Base-by-base conservation (phyloP, 192 early-diverging fungal species). In the Entrophospora sp. region DNA sequence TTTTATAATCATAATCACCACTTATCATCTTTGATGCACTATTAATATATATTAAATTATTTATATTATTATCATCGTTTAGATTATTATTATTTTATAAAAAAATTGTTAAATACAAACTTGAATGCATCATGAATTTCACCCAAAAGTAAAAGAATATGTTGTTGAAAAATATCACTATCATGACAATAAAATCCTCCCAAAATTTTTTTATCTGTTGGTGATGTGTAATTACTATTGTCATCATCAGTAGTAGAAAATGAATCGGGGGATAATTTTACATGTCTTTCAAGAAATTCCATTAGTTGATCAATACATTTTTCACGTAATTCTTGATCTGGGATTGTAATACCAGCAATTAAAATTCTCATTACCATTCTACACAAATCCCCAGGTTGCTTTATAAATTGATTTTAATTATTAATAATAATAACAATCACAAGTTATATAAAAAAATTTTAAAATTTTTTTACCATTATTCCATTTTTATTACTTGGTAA, bases 91-190 rank as follows among this genome's bases (percentile, higher is more conserved):
- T 12, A 27, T 31, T 48, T n/a, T 7, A 48, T n/a, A 48, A n/a
- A 48, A 18, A 48, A 48, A 18, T 48, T 18, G 18, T 43, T 34
- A 10, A 28, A 32, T 40, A 55, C 64, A 14, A 30, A 66, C 64
- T 40, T 66, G 51, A 66, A 66, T 28, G 48, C 37, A n/a, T 66
- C 64, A 40, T 66, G 64, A 10, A 66, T 49, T 43, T 66, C 64
- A 10, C 64, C 64, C 14, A 66, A 12, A 14, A 66, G n/a, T 51
- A 66, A 55, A 27, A 51, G 30, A 20, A 66, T 56, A 43, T 66
- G 51, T 43, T 55, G 49, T 40, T 14, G 36, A 43, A 66, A 66
- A 18, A 43, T 30, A 24, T 55, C 51, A 49, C 64, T 55, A 42
- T 66, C 64, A 24, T 16, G 22, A 42, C 64, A 66, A 35, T 14